Conservation (phyloP, 73 alveolate genomes). For the Symbiodinium pilosum region DNA sequence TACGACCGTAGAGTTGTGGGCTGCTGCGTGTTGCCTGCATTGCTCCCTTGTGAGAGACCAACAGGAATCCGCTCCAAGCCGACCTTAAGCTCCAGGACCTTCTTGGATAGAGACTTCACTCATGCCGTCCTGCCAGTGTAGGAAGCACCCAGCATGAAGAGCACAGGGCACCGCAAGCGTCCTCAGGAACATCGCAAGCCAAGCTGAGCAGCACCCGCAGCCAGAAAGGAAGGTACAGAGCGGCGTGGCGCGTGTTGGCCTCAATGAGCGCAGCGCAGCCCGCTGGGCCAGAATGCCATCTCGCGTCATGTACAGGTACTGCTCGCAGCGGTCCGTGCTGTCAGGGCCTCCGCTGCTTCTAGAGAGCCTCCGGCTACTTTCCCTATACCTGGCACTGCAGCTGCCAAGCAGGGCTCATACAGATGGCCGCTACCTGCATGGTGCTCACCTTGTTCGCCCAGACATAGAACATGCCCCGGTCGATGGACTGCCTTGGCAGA, state of each 20-base stretch:
- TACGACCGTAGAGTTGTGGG: no score
- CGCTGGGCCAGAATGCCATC: neutral
- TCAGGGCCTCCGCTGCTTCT: neutral
- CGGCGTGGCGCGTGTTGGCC: neutral
- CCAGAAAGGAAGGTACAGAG: neutral
- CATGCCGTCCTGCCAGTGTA: neutral
- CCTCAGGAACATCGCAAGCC: neutral
- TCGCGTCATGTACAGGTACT: neutral
- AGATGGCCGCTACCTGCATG: no score
- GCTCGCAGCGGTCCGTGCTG: neutral
- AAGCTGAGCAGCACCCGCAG: neutral
- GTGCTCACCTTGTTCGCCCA: no score
- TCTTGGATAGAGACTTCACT: neutral
- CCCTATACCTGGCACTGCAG: no score
- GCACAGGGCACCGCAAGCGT: neutral
- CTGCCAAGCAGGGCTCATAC: no score
- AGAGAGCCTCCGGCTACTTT: neutral
- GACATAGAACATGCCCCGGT: no score
- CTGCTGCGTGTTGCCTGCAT: no score
- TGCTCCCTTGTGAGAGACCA: no score
- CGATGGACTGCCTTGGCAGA: no score
- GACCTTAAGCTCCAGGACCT: neutral
- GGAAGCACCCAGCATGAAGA: neutral
- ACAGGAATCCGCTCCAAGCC: no score
- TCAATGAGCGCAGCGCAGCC: neutral